These are phyloP conservation scores for Houttuynia cordata DNA, from an alignment of 164 flowering plant species.

Conservation along the genomic window DNA sequence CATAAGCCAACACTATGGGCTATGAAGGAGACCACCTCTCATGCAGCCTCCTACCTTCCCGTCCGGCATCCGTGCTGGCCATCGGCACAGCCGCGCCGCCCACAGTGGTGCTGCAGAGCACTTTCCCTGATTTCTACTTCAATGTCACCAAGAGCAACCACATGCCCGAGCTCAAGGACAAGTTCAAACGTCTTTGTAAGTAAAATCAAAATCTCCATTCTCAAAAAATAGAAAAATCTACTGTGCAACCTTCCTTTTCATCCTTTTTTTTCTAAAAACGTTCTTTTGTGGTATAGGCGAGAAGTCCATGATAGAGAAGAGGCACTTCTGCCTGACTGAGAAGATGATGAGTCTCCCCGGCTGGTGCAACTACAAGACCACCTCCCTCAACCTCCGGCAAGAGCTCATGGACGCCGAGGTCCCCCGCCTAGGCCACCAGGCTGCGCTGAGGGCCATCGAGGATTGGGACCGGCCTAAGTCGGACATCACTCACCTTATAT, in stretches of 20 bases:
- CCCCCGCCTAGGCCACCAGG: slow-evolving; percentile 4
- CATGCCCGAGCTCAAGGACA: slow-evolving; percentile 2
- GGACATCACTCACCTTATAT: slow-evolving; percentile 5
- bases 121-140: slow-evolving; percentile 4
- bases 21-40: background rate
- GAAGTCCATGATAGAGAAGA: background rate
- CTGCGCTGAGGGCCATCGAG: slow-evolving; percentile 3
- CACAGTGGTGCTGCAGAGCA: background rate
- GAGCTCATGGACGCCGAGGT: slow-evolving; percentile 4
- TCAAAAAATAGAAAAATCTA: too few relatives aligned
- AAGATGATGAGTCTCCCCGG: background rate
- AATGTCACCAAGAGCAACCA: slow-evolving; percentile 1
- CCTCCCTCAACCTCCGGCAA: slow-evolving; percentile 4
- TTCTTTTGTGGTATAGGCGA: background rate
- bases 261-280: too few relatives aligned
- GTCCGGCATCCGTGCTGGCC: background rate
- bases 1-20: background rate
- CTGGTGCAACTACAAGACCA: background rate
- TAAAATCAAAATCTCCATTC: too few relatives aligned
- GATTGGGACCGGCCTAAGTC: slow-evolving; percentile 7
- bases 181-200: slow-evolving; percentile 2
- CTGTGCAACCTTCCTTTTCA: background rate
- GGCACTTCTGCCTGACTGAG: slow-evolving; percentile 3
- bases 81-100: slow-evolving; percentile 1
- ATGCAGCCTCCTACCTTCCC: background rate